Percentiles rank a stretch among this genome's conserved stretches.
These are phyloP conservation scores for Rhazya stricta DNA, from an alignment of 257 asterid species.

Conservation along the genomic window DNA sequence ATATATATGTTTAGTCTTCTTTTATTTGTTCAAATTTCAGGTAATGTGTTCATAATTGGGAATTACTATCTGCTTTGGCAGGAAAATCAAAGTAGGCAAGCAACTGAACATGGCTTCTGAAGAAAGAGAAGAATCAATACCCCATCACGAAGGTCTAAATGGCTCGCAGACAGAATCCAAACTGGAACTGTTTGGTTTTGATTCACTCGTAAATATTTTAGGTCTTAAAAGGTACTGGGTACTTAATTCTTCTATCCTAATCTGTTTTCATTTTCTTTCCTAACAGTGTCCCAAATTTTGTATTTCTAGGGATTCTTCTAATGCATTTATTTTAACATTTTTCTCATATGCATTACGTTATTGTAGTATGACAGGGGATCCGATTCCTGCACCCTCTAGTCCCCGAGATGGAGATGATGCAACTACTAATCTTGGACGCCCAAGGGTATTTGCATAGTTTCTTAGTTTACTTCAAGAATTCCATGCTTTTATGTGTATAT, in stretches of 20 bases:
- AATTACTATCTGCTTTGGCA: conserved; percentile 34
- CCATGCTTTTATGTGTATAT: neutral
- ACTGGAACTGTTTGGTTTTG: conserved; percentile 94
- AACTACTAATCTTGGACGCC: conserved; percentile 48
- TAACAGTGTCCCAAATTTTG: neutral
- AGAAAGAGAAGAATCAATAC: conserved; percentile 46
- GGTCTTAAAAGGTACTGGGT: conserved; percentile 86
- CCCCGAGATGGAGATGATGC: conserved; percentile 90
- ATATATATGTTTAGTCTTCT: neutral
- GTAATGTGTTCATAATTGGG: conserved; percentile 3
- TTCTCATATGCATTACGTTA: conserved; percentile 20
- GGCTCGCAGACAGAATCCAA: conserved; percentile 71
- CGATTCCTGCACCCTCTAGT: conserved; percentile 73
- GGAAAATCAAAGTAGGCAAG: conserved; percentile 48
- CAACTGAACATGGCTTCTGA: conserved; percentile 37
- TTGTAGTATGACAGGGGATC: conserved; percentile 94
- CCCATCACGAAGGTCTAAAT: conserved; percentile 50
- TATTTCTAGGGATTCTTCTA: neutral
- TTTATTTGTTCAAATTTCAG: conserved; percentile 7
- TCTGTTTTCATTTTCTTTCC: neutral
- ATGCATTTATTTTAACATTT: neutral
- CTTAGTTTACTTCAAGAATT: neutral
- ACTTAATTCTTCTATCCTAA: conserved; percentile 1
- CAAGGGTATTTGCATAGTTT: conserved; percentile 50
- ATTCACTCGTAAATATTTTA: conserved; percentile 88